A percentile compares a stretch with the other conserved stretches of the same genome.
Evolutionary conservation across 2,329 filamentous ascomycete species (phyloP).

Genomic region (Ophidiomyces ophidiicola): DNA sequence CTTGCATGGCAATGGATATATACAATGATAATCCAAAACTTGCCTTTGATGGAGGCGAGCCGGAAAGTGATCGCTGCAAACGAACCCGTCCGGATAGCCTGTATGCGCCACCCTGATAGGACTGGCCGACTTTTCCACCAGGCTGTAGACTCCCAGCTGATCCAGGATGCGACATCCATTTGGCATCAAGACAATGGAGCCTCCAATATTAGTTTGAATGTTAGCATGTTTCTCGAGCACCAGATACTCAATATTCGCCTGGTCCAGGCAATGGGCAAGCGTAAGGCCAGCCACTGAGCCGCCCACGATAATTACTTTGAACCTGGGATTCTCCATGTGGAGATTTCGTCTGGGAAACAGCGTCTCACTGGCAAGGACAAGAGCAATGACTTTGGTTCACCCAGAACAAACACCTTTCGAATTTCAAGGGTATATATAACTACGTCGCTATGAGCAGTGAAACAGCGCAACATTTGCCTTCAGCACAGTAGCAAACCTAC

Average conservation of each 20-base stretch:
- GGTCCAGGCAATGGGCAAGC: constrained; percentile 38
- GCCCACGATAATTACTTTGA: constrained; percentile 37
- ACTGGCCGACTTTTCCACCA: neutral
- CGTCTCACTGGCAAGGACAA: too few species aligned
- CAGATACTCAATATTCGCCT: constrained; percentile 37
- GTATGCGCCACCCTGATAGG: neutral
- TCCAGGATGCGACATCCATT: constrained; percentile 38
- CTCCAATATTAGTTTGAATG: constrained; percentile 38
- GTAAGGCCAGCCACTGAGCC: constrained; percentile 39
- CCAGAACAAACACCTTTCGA: too few species aligned
- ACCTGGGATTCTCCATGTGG: constrained; percentile 1
- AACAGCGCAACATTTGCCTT: too few species aligned
- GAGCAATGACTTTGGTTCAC: too few species aligned
- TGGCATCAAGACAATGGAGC: constrained; percentile 37
- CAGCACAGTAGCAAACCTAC: too few species aligned
- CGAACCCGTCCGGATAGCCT: neutral
- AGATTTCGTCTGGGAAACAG: too few species aligned
- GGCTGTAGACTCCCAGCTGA: constrained; percentile 37
- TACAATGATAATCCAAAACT: too few species aligned
- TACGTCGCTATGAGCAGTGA: too few species aligned
- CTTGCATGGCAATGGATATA: too few species aligned
- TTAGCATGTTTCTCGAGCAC: constrained; percentile 36
- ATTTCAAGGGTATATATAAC: too few species aligned
- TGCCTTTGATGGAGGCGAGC: neutral
- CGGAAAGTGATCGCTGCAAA: neutral